Percentiles rank a stretch among this genome's conserved stretches.
These are phyloP conservation scores for Albizia julibrissin DNA, from an alignment of 306 rosid species.

Conservation along the genomic window DNA sequence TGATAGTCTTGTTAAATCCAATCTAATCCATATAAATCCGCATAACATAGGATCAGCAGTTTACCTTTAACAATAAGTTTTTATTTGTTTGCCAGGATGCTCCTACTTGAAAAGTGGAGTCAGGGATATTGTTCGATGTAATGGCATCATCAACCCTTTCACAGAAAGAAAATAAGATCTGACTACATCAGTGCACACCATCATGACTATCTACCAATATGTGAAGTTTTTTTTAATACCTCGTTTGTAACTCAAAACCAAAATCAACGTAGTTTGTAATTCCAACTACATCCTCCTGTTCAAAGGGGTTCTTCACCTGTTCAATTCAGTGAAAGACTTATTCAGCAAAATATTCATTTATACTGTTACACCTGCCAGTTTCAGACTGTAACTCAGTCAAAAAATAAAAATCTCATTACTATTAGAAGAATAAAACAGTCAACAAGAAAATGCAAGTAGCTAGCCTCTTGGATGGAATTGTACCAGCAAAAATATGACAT, in stretches of 20 bases:
- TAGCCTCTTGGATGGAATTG: conserved; percentile 15
- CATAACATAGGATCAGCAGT: conserved; percentile 24
- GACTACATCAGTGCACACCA: conserved; percentile 25
- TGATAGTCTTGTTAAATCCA: conserved; percentile 34
- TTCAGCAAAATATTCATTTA: conserved; percentile 23
- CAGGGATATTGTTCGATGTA: conserved; percentile 53
- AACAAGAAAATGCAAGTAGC: conserved; percentile 3
- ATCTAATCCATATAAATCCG: conserved; percentile 18
- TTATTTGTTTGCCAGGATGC: conserved; percentile 99
- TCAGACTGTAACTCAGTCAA: background rate
- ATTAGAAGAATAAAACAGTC: conserved; percentile 5
- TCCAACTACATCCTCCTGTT: conserved; percentile 78
- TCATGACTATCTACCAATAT: conserved; percentile 9
- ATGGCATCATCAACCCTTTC: conserved; percentile 67
- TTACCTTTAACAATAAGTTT: conserved; percentile 84
- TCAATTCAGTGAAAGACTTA: conserved; percentile 38
- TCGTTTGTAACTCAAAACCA: conserved; percentile 87
- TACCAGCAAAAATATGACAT: conserved; percentile 7
- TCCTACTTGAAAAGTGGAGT: conserved; percentile 84
- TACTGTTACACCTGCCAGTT: background rate
- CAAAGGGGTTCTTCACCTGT: conserved; percentile 93
- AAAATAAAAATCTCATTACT: conserved; percentile 8
- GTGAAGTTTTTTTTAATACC: conserved; percentile 44
- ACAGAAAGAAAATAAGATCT: conserved; percentile 32
- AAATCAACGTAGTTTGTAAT: conserved; percentile 95